Conservation (phyloP, 306 rosid species). For the Mimosa bimucronata region DNA sequence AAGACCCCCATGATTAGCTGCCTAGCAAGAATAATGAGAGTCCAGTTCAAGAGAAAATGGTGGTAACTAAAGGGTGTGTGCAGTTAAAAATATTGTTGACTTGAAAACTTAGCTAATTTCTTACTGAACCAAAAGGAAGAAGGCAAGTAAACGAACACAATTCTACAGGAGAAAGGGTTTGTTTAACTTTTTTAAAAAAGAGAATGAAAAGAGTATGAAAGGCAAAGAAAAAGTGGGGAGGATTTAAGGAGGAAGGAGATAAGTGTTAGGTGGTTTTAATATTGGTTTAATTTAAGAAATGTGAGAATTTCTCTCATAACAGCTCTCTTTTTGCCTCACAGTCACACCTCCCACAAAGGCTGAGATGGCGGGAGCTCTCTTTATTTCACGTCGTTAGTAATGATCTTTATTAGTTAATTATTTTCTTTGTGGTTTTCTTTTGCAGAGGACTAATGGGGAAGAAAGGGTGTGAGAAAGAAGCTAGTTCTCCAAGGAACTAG, state of each 20-base stretch:
- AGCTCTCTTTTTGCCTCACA: slow-evolving; percentile 68
- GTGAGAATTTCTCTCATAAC: slow-evolving; percentile 34
- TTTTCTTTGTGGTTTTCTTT: slow-evolving; percentile 36
- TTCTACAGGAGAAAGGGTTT: slow-evolving; percentile 45
- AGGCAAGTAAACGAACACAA: slow-evolving; percentile 68
- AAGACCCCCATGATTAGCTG: slow-evolving; percentile 67
- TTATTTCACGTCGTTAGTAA: slow-evolving; percentile 37
- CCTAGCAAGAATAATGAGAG: slow-evolving; percentile 32
- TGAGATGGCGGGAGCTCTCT: slow-evolving; percentile 62
- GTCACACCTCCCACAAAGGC: slow-evolving; percentile 55
- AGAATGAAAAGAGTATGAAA: slow-evolving; percentile 39
- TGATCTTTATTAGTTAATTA: slow-evolving; percentile 30
- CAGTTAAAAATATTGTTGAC: slow-evolving; percentile 52
- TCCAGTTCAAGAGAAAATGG: slow-evolving; percentile 9
- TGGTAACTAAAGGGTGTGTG: slow-evolving; percentile 36
- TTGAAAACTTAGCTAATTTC: slow-evolving; percentile 54
- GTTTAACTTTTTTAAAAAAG: slow-evolving; percentile 43
- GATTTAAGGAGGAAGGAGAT: slow-evolving; percentile 71
- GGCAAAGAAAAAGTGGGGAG: slow-evolving; percentile 46
- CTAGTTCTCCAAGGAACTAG: neutral
- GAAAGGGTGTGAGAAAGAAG: slow-evolving; percentile 52
- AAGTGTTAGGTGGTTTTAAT: slow-evolving; percentile 60
- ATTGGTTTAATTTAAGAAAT: slow-evolving; percentile 27
- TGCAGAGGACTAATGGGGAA: slow-evolving; percentile 32
- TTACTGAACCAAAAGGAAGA: slow-evolving; percentile 41